Percentiles rank a stretch among this genome's conserved stretches.
Conservation (phyloP, 2,329 filamentous ascomycete species). For the Monilinia fructicola region DNA sequence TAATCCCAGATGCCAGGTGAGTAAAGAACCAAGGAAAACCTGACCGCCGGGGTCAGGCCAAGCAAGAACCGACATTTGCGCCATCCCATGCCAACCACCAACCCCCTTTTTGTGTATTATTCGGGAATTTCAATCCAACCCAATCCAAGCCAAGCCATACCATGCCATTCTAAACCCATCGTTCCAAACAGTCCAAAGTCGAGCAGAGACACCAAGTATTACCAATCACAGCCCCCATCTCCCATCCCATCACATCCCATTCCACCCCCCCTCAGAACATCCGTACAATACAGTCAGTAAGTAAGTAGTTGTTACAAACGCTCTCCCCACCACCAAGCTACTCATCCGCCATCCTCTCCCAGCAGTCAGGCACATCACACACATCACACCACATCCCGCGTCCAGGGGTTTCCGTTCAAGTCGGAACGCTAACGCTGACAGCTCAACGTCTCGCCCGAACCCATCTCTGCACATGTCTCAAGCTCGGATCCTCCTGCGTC, state of each 20-base stretch:
- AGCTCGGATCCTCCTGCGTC: slow-evolving; percentile 61
- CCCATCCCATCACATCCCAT: background rate
- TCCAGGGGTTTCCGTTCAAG: background rate
- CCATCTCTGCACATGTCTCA: slow-evolving; percentile 59
- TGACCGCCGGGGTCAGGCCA: slow-evolving; percentile 18
- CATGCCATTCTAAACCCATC: slow-evolving; percentile 2
- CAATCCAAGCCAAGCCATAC: background rate
- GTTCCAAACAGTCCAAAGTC: background rate
- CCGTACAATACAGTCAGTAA: background rate
- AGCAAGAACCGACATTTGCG: slow-evolving; percentile 18
- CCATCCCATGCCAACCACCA: slow-evolving; percentile 18
- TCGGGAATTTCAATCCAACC: background rate
- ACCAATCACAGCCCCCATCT: background rate
- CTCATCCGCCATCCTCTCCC: background rate
- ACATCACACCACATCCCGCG: background rate
- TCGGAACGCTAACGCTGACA: background rate
- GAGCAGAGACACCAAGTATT: slow-evolving; percentile 6
- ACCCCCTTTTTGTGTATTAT: slow-evolving; percentile 10
- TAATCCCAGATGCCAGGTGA: slow-evolving; percentile 4
- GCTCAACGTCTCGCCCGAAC: slow-evolving; percentile 45
- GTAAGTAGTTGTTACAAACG: background rate
- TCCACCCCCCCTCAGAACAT: background rate
- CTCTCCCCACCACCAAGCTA: background rate
- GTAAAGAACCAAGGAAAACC: background rate
- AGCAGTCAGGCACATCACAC: background rate